Percentiles rank a stretch among this genome's conserved stretches.
Conservation (phyloP, 1,284 basidiomycete genomes). For the Ceratobasidium sp. region DNA sequence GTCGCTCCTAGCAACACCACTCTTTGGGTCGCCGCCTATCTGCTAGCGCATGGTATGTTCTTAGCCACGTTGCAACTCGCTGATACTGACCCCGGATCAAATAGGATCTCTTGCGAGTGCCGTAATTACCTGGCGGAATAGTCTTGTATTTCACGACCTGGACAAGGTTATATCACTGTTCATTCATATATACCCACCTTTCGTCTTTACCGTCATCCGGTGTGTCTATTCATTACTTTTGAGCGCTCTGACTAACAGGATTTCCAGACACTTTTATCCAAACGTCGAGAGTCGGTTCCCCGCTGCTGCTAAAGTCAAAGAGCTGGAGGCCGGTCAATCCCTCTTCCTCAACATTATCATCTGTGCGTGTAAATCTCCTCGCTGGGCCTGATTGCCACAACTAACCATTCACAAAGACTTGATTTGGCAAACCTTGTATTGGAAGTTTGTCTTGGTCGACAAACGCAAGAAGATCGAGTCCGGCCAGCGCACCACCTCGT, state of each 20-base stretch:
- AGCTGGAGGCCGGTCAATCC: slow-evolving; percentile 70
- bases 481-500: slow-evolving; percentile 85
- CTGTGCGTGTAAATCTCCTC: slow-evolving; percentile 62
- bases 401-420: slow-evolving; percentile 65
- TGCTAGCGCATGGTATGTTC: slow-evolving; percentile 74
- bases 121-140: slow-evolving; percentile 96
- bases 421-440: slow-evolving; percentile 89
- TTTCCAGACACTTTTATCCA: slow-evolving; percentile 81
- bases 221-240: slow-evolving; percentile 55
- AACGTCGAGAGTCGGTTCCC: slow-evolving; percentile 81
- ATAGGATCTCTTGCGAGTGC: slow-evolving; percentile 85
- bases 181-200: slow-evolving; percentile 88
- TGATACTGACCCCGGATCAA: slow-evolving; percentile 46
- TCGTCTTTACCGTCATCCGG: slow-evolving; percentile 89
- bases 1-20: slow-evolving; percentile 75
- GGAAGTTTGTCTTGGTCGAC: slow-evolving; percentile 91
- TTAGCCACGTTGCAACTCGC: not conserved
- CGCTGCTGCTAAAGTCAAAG: slow-evolving; percentile 72
- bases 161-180: slow-evolving; percentile 94
- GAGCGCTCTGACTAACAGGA: slow-evolving; percentile 45
- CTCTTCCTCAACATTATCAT: slow-evolving; percentile 76
- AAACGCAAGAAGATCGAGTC: slow-evolving; percentile 87
- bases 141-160: slow-evolving; percentile 93
- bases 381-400: slow-evolving; percentile 28
- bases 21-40: slow-evolving; percentile 88